Base-by-base conservation (phyloP, 768 basidiomycete genomes). In the Boletus pseudo-olivaceus region DNA sequence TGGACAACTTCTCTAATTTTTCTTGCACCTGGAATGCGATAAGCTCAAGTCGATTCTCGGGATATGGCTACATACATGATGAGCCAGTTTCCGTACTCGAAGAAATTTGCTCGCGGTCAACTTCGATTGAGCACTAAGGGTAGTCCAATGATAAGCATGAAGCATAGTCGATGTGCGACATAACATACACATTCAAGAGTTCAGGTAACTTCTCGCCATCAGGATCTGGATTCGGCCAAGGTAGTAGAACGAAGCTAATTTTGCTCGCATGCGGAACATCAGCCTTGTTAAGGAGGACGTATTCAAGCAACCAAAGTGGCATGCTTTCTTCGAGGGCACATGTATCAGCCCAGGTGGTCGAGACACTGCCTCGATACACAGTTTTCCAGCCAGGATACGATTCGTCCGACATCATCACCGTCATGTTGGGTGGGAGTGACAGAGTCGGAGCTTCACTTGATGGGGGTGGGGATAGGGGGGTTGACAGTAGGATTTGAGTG, bases 281-380 rank as follows among this genome's bases (percentile, higher is more conserved):
- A 51, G 77, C 72, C 64, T 81, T 84, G 59, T 88, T 87, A 14
- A 83, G 71, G 37, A 98, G 76, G 37, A 98, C 72, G 62, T 88
- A 96, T 68, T 98, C 92, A 47, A 93, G 73, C 45, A 97, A 73
- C 96, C 96, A 98, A 59, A 85, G 64, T 4, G 96, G 96, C 77
- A 93, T 83, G 37, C 74, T 78, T 62, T 84, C 82, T 71, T 97
- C 94, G 34, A 98, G 75, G 14, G 68, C 57, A 38, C 73, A 68
- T 50, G 74, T 61, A 51, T 88, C 86, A 2, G 75, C 75, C 49
- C 76, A 82, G 8, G 83, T 80, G 33, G 76, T 77, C 1, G 78
- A 76, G 3, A 88, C 83, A 27, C 80, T 79, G 3, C 91, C 85
- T 33, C 91, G 78, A 64, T 95, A 98, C 1, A 92, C 72, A 3